Evolutionary conservation across 2,329 filamentous ascomycete genomes (phyloP).

Genomic region (Alternaria brassicicola): DNA sequence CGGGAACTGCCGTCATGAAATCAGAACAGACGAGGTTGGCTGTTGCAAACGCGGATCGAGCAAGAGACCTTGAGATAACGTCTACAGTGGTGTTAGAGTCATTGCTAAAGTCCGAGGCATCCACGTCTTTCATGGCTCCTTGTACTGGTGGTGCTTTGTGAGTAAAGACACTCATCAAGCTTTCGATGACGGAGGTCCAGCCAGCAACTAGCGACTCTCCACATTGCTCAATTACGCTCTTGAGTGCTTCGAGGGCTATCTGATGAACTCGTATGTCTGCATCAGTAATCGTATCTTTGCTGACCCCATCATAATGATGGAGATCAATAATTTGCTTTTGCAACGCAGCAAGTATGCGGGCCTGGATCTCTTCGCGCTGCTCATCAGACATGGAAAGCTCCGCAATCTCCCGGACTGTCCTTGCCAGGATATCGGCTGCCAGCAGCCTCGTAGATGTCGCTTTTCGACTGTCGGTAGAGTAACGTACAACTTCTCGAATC

Average conservation of each 20-base stretch:
- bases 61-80: slow-evolving; percentile 72
- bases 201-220: slow-evolving; percentile 82
- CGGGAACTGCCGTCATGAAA: slow-evolving; percentile 75
- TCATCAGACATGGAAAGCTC: slow-evolving; percentile 59
- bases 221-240: slow-evolving; percentile 82
- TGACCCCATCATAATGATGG: slow-evolving; percentile 56
- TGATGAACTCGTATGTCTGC: slow-evolving; percentile 81
- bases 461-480: slow-evolving; percentile 50
- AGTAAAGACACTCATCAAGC: slow-evolving; percentile 80
- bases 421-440: slow-evolving; percentile 58
- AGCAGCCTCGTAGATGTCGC: slow-evolving; percentile 54
- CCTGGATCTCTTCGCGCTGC: slow-evolving; percentile 63
- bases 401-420: slow-evolving; percentile 55
- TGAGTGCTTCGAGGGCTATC: slow-evolving; percentile 77
- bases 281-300: slow-evolving; percentile 63
- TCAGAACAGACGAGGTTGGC: slow-evolving; percentile 94
- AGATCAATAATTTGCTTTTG: slow-evolving; percentile 66
- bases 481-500: slow-evolving; percentile 59
- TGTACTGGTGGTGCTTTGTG: not conserved
- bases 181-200: slow-evolving; percentile 84
- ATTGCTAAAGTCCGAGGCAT: not conserved
- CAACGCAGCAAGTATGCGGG: slow-evolving; percentile 72
- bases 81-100: slow-evolving; percentile 16
- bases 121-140: not conserved
- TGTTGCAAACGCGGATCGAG: slow-evolving; percentile 86